Evolutionary conservation across 164 flowering plant species (phyloP), one percentile per base, ranked within the genome.

Genomic region (Saururus chinensis): DNA sequence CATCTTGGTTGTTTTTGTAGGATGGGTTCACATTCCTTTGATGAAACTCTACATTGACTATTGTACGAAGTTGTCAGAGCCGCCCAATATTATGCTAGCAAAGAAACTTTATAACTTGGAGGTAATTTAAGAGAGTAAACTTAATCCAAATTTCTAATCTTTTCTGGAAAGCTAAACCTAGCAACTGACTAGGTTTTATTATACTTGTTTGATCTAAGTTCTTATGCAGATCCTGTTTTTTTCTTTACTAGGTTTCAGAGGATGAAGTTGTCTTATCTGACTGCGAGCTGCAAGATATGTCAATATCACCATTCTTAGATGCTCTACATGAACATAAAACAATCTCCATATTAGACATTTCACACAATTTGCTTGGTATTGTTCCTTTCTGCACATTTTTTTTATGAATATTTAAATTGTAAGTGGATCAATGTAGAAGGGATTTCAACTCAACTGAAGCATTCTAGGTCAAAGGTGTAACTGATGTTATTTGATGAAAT

Each of bases 341-440:
- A 54, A 72, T 85, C 72, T 80, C 96, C 23, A 63, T 79, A 72
- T 63, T 93, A 55, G 82, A 93, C 74, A 76, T 93, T 69, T 87
- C 99, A 55, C 99, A 93, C 71, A 93, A 93, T 77, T 58, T 76
- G 64, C 77, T 93, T 73, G 99, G 99, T 90, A 77, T 45, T 45
- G 49, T 45, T 45, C 17, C 6, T 6, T 30, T 30, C 37, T 2
- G 6, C 37, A 30, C 37, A 2, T 30, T 30, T 30, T 30, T 30
- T 30, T 30, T n/a, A n/a, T n/a, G n/a, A 30, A 30, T 30, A 30
- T 30, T 30, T 30, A 30, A 30, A 30, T 30, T 2, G 37, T 2
- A 30, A 30, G 6, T 30, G 37, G 37, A 30, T 30, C 37, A 30
- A 30, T 30, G 37, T 30, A 30, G 37, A 30, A 30, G 2, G 37